Base-by-base conservation (phyloP, 352 stramenopile genomes). In the Globisporangium cederbergense region DNA sequence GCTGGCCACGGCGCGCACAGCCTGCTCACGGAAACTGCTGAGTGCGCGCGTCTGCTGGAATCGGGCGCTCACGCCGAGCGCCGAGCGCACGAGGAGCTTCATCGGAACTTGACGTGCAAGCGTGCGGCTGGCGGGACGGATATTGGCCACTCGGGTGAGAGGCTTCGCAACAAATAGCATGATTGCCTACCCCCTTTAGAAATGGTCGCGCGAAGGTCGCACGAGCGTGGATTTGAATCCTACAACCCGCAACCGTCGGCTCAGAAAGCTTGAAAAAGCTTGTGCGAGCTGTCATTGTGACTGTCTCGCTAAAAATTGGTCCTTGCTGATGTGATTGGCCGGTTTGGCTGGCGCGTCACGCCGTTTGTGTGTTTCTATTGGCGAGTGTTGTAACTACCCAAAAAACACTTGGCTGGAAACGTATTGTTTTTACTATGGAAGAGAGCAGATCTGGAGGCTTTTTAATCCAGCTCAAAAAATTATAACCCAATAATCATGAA, bases 21-120 rank as follows among this genome's bases (percentile, higher is more conserved):
- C 81, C 58, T 77, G 78, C 18, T 92, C 83, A 13, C 80, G 73
- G 47, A 93, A 65, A 45, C 78, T 81, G 74, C 80, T 89, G 67
- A 88, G 64, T 53, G 61, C 67, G 18, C 70, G 74, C 43, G 45
- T 47, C 42, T 58, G 62, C 47, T 53, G 49, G 22, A 55, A 25
- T 9, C 30, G 25, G 28, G 50, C 28, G 50, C 50, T 5, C 28
- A 40, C 16, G 50, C 50, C 25, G 50, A 56, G 50, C 50, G 50
- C 50, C 50, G 50, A 40, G 50, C 50, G 50, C 50, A 56, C 50
- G 50, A 56, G 14, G 50, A 56, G 50, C 50, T 56, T 56, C 50
- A 56, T 56, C 28, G 22, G 7, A 28, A 18, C 42, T 47, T 56
- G 49, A 32, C 28, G 13, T n/a, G 22, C 22, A 25, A 53, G 32